Base-by-base conservation (phyloP, 2,329 filamentous ascomycete genomes). In the Fusarium sublunatum region DNA sequence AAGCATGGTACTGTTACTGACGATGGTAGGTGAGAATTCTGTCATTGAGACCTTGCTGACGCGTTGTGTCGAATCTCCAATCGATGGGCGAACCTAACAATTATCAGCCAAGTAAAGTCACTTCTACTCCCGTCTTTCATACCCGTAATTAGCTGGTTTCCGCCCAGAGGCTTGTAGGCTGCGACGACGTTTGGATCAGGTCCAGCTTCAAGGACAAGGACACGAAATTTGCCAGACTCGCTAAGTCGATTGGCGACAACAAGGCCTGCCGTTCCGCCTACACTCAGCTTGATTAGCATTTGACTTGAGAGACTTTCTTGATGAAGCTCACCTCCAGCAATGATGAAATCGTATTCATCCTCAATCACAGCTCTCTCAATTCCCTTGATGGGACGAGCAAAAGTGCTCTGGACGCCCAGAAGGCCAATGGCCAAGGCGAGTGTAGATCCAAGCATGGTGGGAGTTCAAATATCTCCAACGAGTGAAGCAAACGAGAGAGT, bases 1-100 rank as follows among this genome's bases (percentile, higher is more conserved):
- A 3, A 13, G 3, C 2, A 1, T 1, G 3, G 3, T 19, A 19
- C 19, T n/a, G 2, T 1, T 2, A 28, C 53, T 11, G 7, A 58
- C 53, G 53, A n/a, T 58, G 56, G 4, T 58, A 58, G 13, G 53
- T 49, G 3, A 58, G 35, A 1, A 58, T 58, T 3, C 53, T 49
- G 1, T 46, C 56, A 24, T 51, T 15, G 9, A 58, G 56, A 2
- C 53, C 56, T 11, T 38, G 22, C 5, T 58, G 53, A 1, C 44
- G 53, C 2, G 24, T 25, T 1, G 56, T 58, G 6, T 58, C 48
- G 4, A 58, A 58, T 12, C 48, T 58, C 53, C 56, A 58, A 26
- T 58, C 56, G 1, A 58, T 45, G 0, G 53, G 29, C 3, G 53
- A 58, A 1, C 56, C 56, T 58, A 5, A 12, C 1, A 6, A 3